Percentiles rank a stretch among this genome's conserved stretches.
phyloP scores from a whole-genome alignment of 2,329 filamentous ascomycete genomes.

The Hirsutella rhossiliensis region DNA sequence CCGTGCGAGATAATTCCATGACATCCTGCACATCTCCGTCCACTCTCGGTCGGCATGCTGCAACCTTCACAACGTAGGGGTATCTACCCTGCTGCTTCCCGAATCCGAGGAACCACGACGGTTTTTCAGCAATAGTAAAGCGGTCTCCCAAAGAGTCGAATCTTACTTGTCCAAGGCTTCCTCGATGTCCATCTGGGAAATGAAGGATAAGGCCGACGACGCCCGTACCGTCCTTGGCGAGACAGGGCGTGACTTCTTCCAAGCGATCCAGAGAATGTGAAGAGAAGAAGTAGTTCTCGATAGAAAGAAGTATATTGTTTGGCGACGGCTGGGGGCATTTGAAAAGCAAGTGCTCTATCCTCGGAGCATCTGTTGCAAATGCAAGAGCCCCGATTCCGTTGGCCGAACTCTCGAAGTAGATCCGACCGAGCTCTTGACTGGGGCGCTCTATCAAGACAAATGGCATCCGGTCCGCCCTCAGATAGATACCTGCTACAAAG shows the following conservation, averaged over 20 bases:
- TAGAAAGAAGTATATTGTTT: slow-evolving; percentile 1
- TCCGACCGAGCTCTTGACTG: neutral
- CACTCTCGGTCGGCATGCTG: no score
- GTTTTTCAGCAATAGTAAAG: neutral
- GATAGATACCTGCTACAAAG: slow-evolving; percentile 1
- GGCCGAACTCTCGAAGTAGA: slow-evolving; percentile 1
- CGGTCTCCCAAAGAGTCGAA: slow-evolving; percentile 1
- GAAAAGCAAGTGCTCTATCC: neutral
- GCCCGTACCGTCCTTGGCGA: neutral
- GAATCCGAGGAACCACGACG: slow-evolving; percentile 1
- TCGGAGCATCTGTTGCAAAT: neutral
- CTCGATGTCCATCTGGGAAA: slow-evolving; percentile 2
- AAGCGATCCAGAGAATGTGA: neutral
- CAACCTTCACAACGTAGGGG: slow-evolving; percentile 1
- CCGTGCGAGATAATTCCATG: no score
- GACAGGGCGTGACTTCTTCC: slow-evolving; percentile 1
- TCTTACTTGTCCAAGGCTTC: slow-evolving; percentile 1
- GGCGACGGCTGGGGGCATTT: neutral
- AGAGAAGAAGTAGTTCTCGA: slow-evolving; percentile 2
- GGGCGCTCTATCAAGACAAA: neutral
- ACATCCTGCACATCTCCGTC: no score
- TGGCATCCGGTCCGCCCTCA: neutral
- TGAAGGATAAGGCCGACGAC: slow-evolving; percentile 1
- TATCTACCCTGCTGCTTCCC: neutral
- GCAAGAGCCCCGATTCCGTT: neutral